phyloP scores from a whole-genome alignment of 2,329 filamentous ascomycete genomes.

The Canariomyces notabilis region DNA sequence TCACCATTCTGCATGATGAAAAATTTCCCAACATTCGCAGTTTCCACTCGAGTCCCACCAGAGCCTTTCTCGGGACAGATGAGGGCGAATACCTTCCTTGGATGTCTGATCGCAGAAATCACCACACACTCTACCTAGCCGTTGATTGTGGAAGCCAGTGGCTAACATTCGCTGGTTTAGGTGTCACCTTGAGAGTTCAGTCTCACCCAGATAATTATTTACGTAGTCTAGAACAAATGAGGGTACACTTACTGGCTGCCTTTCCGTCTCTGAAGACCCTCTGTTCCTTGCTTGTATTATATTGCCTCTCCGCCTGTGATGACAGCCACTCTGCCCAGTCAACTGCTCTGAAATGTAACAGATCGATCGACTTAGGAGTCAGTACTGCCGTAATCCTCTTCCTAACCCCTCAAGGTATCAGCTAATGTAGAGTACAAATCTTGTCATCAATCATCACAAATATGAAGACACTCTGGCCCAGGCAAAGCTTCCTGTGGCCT shows the following conservation, averaged over 20 bases:
- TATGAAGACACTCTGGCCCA: background rate
- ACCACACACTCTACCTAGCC: slow-evolving; percentile 6
- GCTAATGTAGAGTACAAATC: background rate
- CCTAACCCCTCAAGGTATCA: background rate
- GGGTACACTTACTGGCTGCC: too few species aligned
- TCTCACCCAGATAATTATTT: too few species aligned
- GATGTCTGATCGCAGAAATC: slow-evolving; percentile 58
- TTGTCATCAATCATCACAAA: background rate
- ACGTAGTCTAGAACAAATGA: too few species aligned
- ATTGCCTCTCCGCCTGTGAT: too few species aligned
- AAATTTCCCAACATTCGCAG: slow-evolving; percentile 73
- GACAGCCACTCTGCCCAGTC: too few species aligned
- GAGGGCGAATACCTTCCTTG: slow-evolving; percentile 67
- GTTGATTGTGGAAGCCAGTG: slow-evolving; percentile 7
- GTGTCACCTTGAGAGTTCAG: background rate
- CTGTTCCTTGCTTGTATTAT: too few species aligned
- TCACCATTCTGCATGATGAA: slow-evolving; percentile 58
- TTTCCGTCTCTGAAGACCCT: too few species aligned
- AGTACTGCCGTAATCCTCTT: too few species aligned
- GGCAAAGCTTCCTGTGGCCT: background rate
- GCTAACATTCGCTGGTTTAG: slow-evolving; percentile 22
- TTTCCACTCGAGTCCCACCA: slow-evolving; percentile 73
- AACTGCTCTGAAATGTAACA: too few species aligned
- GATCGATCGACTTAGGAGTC: too few species aligned
- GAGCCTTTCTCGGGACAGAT: slow-evolving; percentile 65